phyloP scores from a whole-genome alignment of 495 filamentous ascomycete species.

The Hypoxylon lenormandii region DNA sequence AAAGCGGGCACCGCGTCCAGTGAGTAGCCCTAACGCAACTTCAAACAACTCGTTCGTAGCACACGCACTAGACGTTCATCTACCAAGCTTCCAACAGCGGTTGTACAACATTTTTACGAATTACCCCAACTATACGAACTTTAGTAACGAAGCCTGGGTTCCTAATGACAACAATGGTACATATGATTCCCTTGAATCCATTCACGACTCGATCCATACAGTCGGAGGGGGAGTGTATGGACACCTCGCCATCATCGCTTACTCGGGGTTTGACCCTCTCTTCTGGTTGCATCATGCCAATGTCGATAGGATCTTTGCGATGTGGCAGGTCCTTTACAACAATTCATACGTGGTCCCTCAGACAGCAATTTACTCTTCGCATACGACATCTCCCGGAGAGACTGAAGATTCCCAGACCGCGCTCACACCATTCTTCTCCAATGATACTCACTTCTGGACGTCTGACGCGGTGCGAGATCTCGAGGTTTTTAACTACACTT shows the following conservation, averaged over 20 bases:
- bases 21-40: constrained; percentile 55
- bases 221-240: constrained; percentile 66
- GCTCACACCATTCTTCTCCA: constrained; percentile 62
- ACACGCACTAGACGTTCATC: constrained; percentile 61
- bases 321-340: constrained; percentile 78
- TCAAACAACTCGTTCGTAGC: constrained; percentile 67
- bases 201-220: constrained; percentile 75
- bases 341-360: constrained; percentile 66
- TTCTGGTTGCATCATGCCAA: constrained; percentile 77
- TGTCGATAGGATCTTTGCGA: constrained; percentile 75
- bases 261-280: constrained; percentile 78
- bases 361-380: constrained; percentile 61
- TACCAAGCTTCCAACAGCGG: constrained; percentile 59
- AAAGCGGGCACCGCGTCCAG: constrained; percentile 61
- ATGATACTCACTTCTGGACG: constrained; percentile 63
- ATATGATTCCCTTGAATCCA: constrained; percentile 69
- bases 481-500: constrained; percentile 69
- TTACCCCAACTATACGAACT: constrained; percentile 67
- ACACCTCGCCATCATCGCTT: constrained; percentile 74
- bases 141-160: constrained; percentile 70
- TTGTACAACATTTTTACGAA: constrained; percentile 71
- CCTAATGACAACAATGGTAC: constrained; percentile 47
- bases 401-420: constrained; percentile 55
- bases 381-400: constrained; percentile 60
- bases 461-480: constrained; percentile 59